A percentile compares a stretch with the other conserved stretches of the same genome.
phyloP scores from a whole-genome alignment of 2,329 filamentous ascomycete species.

The Chrysoporthe deuterocubensis region DNA sequence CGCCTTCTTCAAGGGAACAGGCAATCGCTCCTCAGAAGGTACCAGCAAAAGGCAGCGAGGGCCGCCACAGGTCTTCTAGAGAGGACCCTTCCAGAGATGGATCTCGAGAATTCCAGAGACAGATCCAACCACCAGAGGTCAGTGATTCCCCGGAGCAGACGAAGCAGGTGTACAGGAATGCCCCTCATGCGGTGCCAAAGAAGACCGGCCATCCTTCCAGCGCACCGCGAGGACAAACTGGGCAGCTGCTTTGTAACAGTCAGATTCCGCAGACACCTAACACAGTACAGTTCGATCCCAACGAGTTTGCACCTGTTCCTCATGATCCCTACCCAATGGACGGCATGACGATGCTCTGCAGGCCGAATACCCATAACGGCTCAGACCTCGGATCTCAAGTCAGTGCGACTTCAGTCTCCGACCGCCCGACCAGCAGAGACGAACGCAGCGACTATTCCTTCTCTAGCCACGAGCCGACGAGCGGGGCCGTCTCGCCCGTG shows the following conservation, averaged over 20 bases:
- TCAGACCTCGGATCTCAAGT: slow-evolving; percentile 56
- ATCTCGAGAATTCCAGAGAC: slow-evolving; percentile 22
- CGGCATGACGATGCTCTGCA: slow-evolving; percentile 97
- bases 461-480: slow-evolving; percentile 81
- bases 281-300: slow-evolving; percentile 49
- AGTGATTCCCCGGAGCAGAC: slow-evolving; percentile 24
- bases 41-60: slow-evolving; percentile 24
- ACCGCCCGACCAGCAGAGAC: slow-evolving; percentile 80
- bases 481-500: slow-evolving; percentile 72
- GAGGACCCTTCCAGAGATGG: slow-evolving; percentile 18
- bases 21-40: slow-evolving; percentile 57
- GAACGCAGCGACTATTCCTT: slow-evolving; percentile 90
- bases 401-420: slow-evolving; percentile 53
- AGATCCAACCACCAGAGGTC: slow-evolving; percentile 24
- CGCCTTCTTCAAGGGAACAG: slow-evolving; percentile 53
- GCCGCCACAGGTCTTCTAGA: slow-evolving; percentile 14
- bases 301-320: slow-evolving; percentile 72
- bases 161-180: slow-evolving; percentile 31
- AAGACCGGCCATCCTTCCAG: slow-evolving; percentile 33
- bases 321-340: slow-evolving; percentile 94
- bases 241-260: slow-evolving; percentile 18
- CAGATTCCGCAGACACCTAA: slow-evolving; percentile 33
- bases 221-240: slow-evolving; percentile 7
- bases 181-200: slow-evolving; percentile 22
- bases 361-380: slow-evolving; percentile 69